Evolutionary conservation across 78 protist genomes (phyloP).

Genomic region (Cavenderia fasciculata): DNA sequence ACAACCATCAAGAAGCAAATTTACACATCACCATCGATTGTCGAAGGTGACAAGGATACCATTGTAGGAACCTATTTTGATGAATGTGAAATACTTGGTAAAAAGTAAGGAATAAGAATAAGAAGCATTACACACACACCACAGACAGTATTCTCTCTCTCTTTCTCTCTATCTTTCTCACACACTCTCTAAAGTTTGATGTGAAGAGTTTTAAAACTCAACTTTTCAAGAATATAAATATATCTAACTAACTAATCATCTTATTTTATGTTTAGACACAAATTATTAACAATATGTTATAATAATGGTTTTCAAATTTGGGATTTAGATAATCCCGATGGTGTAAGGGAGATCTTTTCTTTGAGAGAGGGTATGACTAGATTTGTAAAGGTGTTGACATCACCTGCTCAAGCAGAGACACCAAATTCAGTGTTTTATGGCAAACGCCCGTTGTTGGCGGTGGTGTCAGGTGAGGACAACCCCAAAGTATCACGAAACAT

Average conservation of each 20-base stretch:
- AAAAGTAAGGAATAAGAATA: conserved; percentile 38
- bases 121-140: background rate
- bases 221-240: too few species aligned
- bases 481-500: conserved; percentile 32
- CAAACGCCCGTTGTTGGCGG: conserved; percentile 74
- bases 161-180: background rate
- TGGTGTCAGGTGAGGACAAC: conserved; percentile 58
- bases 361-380: conserved; percentile 29
- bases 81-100: conserved; percentile 60
- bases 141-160: background rate
- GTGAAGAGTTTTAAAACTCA: background rate
- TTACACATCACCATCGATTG: conserved; percentile 32
- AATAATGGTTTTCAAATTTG: conserved; percentile 73
- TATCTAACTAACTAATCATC: too few species aligned
- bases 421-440: conserved; percentile 52
- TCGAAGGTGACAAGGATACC: conserved; percentile 57
- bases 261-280: conserved; percentile 49
- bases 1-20: conserved; percentile 65
- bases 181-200: background rate
- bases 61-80: conserved; percentile 69
- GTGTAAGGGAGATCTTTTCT: conserved; percentile 50
- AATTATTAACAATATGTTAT: conserved; percentile 60
- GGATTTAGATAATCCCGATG: conserved; percentile 70
- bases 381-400: conserved; percentile 51
- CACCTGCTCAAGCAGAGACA: conserved; percentile 26